Conservation (phyloP, 192 early-diverging fungal genomes). For the Haplosporangium gracile region DNA sequence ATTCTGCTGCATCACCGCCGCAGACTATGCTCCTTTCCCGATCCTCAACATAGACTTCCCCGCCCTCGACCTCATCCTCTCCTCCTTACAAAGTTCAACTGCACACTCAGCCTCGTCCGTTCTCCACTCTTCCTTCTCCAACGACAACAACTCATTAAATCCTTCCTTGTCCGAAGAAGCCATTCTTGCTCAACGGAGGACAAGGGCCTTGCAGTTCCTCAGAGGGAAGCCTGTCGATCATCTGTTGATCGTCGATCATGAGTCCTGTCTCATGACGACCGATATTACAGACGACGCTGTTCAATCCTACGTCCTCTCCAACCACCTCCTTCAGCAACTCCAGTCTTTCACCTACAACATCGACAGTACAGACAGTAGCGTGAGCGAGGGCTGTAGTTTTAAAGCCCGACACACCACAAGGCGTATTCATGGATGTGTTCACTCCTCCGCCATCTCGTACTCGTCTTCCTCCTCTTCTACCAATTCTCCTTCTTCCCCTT, state of each 20-base stretch:
- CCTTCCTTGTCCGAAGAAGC: neutral
- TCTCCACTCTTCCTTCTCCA: too few relatives aligned
- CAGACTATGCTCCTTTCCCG: conserved; percentile 18
- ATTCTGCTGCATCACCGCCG: conserved; percentile 42
- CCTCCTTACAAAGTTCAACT: neutral
- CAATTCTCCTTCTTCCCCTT: neutral
- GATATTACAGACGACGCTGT: neutral
- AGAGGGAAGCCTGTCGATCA: conserved; percentile 14
- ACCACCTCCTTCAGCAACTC: conserved; percentile 7
- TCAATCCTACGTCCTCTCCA: conserved; percentile 16
- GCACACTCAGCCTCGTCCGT: neutral
- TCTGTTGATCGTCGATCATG: conserved; percentile 23
- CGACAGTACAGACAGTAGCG: neutral
- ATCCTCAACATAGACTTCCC: conserved; percentile 30
- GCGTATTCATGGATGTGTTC: conserved; percentile 43
- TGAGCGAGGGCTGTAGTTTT: neutral
- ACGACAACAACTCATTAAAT: neutral
- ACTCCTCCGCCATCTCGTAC: neutral
- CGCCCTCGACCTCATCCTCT: conserved; percentile 40
- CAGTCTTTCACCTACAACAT: neutral
- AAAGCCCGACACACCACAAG: neutral
- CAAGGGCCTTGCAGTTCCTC: neutral
- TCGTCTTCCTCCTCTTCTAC: neutral
- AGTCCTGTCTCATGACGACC: neutral
- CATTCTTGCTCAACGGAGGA: neutral